Evolutionary conservation across 2,329 filamentous ascomycete genomes (phyloP), one percentile per base, ranked within the genome.

Genomic region (Venturia aucupariae): DNA sequence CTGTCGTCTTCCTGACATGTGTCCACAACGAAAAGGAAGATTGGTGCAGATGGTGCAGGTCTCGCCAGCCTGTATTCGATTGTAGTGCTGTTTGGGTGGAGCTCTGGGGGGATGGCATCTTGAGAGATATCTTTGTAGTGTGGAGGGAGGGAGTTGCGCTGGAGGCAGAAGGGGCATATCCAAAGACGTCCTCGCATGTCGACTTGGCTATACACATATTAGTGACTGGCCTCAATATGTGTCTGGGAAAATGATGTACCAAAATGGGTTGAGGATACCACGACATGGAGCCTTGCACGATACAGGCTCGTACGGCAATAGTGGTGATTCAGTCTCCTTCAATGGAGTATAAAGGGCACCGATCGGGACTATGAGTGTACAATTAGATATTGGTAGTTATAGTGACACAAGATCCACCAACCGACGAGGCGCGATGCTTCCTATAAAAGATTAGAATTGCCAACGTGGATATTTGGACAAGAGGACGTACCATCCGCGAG

Each of bases 251-350:
- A 30, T 17, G 54, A 72, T 85, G 72, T 83, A 95, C 92, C 93
- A 97, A 82, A 92, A 97, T 55, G 94, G 94, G 75, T 99, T 99
- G 75, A 99, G 82, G 44, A 97, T 92, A 64, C 93, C 93, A 76
- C 92, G 89, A 78, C 94, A 99, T 67, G 94, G 94, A 75, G 90
- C 86, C 79, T 97, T 97, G 86, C 94, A 99, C 67, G 90, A 92
- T 51, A 99, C 91, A 22, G 94, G 94, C 78, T 97, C 93, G 78
- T 97, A 97, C 75, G 95, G 90, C 63, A 99, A 83, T 68, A 96
- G 79, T 64, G 92, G 91, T 30, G 90, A 90, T 68, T 96, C 89
- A 27, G 89, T 86, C 80, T 97, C 93, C 79, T 97, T 97, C 71
- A 97, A 80, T 5, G 93, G 92, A 2, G 93, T 99, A 78, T 97